These are phyloP conservation scores for Candida saitoana DNA, from an alignment of 805 yeast genomes.

Conservation along the genomic window DNA sequence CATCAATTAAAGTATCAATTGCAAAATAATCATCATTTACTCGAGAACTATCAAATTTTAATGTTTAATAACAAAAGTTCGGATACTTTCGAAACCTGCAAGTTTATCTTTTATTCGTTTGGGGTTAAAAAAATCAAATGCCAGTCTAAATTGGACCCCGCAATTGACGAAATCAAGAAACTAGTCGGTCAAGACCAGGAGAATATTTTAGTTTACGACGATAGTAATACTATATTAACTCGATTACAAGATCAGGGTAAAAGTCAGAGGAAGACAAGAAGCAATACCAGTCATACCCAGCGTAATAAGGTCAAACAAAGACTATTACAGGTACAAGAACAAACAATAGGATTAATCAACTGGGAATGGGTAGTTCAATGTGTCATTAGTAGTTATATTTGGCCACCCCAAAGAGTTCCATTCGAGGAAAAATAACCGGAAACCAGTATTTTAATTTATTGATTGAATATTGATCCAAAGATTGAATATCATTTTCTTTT, in stretches of 20 bases:
- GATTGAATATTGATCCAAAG: too few species aligned
- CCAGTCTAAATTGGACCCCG: conserved; percentile 6
- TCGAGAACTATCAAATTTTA: conserved; percentile 31
- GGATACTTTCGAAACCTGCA: conserved; percentile 31
- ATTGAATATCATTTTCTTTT: too few species aligned
- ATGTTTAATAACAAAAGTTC: conserved; percentile 28
- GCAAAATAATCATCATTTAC: conserved; percentile 31
- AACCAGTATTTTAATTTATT: too few species aligned
- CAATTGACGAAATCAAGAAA: conserved; percentile 2
- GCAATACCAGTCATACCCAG: background rate
- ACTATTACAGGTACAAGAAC: background rate
- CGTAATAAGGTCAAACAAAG: background rate
- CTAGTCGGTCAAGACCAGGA: conserved; percentile 5
- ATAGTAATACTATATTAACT: conserved; percentile 10
- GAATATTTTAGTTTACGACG: conserved; percentile 25
- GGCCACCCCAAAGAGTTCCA: conserved; percentile 15
- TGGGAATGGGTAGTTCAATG: conserved; percentile 73
- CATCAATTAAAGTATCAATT: conserved; percentile 38
- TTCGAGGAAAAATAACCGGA: background rate
- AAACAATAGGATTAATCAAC: conserved; percentile 30
- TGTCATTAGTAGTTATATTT: conserved; percentile 39
- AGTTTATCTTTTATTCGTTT: conserved; percentile 43
- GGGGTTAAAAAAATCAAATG: conserved; percentile 33
- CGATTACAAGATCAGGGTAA: conserved; percentile 1
- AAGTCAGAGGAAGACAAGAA: conserved; percentile 1